Base-by-base conservation (phyloP, 2,329 filamentous ascomycete species). In the Pseudocercospora crystallina region DNA sequence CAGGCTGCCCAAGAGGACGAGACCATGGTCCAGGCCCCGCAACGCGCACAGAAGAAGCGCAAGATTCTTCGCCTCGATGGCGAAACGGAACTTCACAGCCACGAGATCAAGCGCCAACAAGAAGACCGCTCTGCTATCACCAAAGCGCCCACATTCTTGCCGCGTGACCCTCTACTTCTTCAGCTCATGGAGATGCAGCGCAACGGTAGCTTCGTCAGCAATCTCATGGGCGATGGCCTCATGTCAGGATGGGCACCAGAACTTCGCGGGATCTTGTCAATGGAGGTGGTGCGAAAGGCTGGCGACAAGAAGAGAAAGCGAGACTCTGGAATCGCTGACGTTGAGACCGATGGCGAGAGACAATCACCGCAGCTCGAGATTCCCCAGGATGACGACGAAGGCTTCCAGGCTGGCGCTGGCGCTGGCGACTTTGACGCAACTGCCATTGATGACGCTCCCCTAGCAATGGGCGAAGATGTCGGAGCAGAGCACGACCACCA, bases 231-330 rank as follows among this genome's bases (percentile, higher is more conserved):
- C 45, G 89, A 91, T 55, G 88, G 85, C 33, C 84, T 88, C 57
- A 63, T 69, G 61, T 80, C 82, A 59, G 83, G 82, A 36, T 96
- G 90, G 91, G 92, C 92, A 3, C 92, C 92, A 1, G 94, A 99
- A 72, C 80, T 99, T 14, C 86, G 89, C 53, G 90, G 87, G n/a
- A 83, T 99, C 63, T 76, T 97, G n/a, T 95, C 90, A 1, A 77
- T 96, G 36, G 89, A 95, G 58, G 80, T 89, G 11, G 80, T 95
- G 12, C 85, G 85, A 54, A 84, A 84, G 50, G 80, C 85, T 36
- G 86, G 84, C 51, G 90, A 95, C 54, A 80, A 92, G 48, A 99
- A 97, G 80, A 83, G 94, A 52, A 99, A 99, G 79, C 85, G 94
- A 37, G 90, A 96, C 65, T 90, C 86, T 62, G 90, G 88, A 17